These are phyloP conservation scores for Fusarium brevicatenulatum DNA, from an alignment of 2,329 filamentous ascomycete genomes.

Conservation along the genomic window DNA sequence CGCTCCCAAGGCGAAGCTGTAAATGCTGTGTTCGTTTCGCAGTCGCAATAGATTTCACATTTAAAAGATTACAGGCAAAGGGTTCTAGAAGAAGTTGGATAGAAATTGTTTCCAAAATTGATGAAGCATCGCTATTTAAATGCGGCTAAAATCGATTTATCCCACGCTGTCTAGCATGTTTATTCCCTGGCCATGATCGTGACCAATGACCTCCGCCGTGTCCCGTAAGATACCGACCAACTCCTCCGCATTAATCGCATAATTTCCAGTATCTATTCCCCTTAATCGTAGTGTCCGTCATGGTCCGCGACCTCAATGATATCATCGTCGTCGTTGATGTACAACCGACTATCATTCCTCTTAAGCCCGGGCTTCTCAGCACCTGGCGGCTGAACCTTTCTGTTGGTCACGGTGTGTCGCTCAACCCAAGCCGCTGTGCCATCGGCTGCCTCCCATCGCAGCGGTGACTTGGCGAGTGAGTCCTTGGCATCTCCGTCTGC, in stretches of 20 bases:
- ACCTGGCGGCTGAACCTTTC: conserved; percentile 19
- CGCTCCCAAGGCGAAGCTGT: conserved; percentile 64
- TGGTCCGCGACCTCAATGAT: conserved; percentile 41
- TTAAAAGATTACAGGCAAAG: background rate
- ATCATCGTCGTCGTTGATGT: conserved; percentile 44
- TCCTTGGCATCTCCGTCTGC: conserved; percentile 20
- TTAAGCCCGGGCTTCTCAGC: conserved; percentile 21
- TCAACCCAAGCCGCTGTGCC: conserved; percentile 53
- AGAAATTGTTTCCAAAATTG: conserved; percentile 14
- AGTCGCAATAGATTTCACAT: background rate
- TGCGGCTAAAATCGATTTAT: conserved; percentile 6
- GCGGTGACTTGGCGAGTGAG: conserved; percentile 41
- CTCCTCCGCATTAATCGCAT: conserved; percentile 27
- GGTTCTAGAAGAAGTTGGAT: background rate
- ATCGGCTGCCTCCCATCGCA: conserved; percentile 51
- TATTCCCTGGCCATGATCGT: background rate
- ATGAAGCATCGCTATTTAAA: conserved; percentile 21
- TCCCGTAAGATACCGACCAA: background rate
- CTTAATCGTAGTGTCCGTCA: conserved; percentile 42
- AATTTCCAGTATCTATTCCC: background rate
- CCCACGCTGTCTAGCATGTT: conserved; percentile 11
- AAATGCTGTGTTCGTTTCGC: conserved; percentile 37
- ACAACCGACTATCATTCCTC: conserved; percentile 42
- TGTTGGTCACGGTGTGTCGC: conserved; percentile 45
- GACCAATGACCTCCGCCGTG: background rate